Evolutionary conservation across 2,329 filamentous ascomycete genomes (phyloP).

Genomic region (Aaosphaeria arxii): DNA sequence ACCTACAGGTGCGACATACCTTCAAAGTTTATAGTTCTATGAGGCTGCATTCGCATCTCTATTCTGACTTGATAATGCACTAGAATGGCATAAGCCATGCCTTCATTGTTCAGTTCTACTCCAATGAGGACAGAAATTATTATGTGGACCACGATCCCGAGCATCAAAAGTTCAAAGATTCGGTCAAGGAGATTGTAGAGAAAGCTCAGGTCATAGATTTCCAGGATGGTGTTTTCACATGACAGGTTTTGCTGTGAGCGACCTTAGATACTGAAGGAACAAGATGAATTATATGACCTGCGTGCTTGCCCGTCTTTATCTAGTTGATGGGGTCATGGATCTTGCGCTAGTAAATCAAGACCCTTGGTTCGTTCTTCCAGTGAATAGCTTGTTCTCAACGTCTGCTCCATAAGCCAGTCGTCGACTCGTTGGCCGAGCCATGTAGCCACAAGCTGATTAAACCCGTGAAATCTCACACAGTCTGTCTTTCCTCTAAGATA

Average conservation of each 20-base stretch:
- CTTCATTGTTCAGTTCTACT: constrained; percentile 42
- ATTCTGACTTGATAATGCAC: constrained; percentile 8
- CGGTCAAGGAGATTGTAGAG: constrained; percentile 30
- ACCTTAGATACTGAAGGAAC: too few relatives aligned
- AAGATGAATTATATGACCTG: too few relatives aligned
- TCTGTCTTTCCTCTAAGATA: too few relatives aligned
- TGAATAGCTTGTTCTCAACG: too few relatives aligned
- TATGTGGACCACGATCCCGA: constrained; percentile 42
- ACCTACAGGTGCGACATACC: constrained; percentile 21
- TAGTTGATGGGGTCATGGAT: too few relatives aligned
- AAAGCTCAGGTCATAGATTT: constrained; percentile 43
- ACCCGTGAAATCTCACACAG: too few relatives aligned
- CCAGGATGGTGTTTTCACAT: constrained; percentile 27
- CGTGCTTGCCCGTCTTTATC: too few relatives aligned
- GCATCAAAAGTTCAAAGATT: constrained; percentile 39
- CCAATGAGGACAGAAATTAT: constrained; percentile 41
- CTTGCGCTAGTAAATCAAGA: too few relatives aligned
- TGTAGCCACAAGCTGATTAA: too few relatives aligned
- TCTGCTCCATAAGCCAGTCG: too few relatives aligned
- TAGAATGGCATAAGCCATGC: constrained; percentile 44
- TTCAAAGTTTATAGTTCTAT: not conserved
- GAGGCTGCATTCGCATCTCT: not conserved
- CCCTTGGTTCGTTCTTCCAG: too few relatives aligned
- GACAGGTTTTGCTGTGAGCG: not conserved
- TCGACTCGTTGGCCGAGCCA: too few relatives aligned